Conservation (phyloP, 495 filamentous ascomycete genomes). For the Lasiosphaeria ovina region DNA sequence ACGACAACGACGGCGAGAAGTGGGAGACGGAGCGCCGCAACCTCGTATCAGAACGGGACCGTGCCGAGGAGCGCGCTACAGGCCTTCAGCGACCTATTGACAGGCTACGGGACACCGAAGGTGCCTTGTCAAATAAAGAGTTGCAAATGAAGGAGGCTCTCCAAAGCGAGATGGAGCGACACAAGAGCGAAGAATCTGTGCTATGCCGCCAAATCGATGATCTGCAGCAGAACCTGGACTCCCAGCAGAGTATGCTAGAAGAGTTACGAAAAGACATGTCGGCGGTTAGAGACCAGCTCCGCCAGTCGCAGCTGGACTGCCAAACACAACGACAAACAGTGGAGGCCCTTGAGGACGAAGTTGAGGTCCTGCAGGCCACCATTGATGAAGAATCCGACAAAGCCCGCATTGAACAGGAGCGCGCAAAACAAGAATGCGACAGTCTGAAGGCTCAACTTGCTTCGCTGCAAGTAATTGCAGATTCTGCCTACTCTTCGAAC, state of each 20-base stretch:
- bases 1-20: slow-evolving; percentile 66
- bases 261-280: slow-evolving; percentile 51
- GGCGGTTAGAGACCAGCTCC: slow-evolving; percentile 63
- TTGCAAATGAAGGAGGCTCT: slow-evolving; percentile 57
- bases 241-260: slow-evolving; percentile 42
- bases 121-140: slow-evolving; percentile 64
- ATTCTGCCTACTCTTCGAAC: slow-evolving; percentile 22
- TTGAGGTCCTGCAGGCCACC: slow-evolving; percentile 70
- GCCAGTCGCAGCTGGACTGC: slow-evolving; percentile 62
- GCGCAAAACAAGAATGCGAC: slow-evolving; percentile 49
- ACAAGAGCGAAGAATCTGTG: slow-evolving; percentile 39
- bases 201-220: slow-evolving; percentile 45
- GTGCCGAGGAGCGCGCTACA: slow-evolving; percentile 64
- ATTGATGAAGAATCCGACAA: slow-evolving; percentile 76
- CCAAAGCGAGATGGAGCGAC: slow-evolving; percentile 42
- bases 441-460: slow-evolving; percentile 50
- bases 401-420: slow-evolving; percentile 53
- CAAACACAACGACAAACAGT: slow-evolving; percentile 63
- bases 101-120: slow-evolving; percentile 65
- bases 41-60: slow-evolving; percentile 63
- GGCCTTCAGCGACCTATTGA: slow-evolving; percentile 73
- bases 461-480: slow-evolving; percentile 18
- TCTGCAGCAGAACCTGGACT: slow-evolving; percentile 44
- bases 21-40: slow-evolving; percentile 66
- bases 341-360: slow-evolving; percentile 75